These are phyloP conservation scores for Stachybotrys echinatus DNA, from an alignment of 2,329 filamentous ascomycete species.

Conservation along the genomic window DNA sequence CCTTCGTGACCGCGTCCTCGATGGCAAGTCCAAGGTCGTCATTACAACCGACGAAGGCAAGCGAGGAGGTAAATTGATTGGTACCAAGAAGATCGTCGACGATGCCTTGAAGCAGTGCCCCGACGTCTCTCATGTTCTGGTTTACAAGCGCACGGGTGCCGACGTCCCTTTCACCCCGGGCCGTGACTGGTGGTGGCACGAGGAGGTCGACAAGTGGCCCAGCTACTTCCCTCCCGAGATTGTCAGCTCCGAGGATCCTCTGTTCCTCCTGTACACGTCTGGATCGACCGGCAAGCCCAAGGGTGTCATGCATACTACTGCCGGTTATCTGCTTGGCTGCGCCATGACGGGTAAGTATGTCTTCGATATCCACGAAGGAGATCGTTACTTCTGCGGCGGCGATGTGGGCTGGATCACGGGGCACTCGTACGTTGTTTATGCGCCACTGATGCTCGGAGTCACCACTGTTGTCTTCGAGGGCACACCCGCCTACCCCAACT, in stretches of 20 bases:
- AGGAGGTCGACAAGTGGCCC: slow-evolving; percentile 96
- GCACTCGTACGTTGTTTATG: slow-evolving; percentile 97
- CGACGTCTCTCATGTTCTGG: slow-evolving; percentile 76
- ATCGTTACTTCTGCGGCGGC: slow-evolving; percentile 95
- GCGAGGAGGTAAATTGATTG: slow-evolving; percentile 94
- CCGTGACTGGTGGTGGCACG: slow-evolving; percentile 96
- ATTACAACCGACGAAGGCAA: slow-evolving; percentile 98
- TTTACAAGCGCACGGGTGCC: slow-evolving; percentile 91
- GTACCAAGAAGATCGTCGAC: slow-evolving; percentile 98
- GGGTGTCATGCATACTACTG: slow-evolving; percentile 97
- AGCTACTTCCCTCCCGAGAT: slow-evolving; percentile 83
- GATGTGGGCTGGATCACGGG: slow-evolving; percentile 99
- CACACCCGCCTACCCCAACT: slow-evolving; percentile 94
- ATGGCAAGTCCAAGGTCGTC: slow-evolving; percentile 85
- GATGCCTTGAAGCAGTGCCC: slow-evolving; percentile 96
- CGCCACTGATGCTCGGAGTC: slow-evolving; percentile 86
- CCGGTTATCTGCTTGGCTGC: slow-evolving; percentile 88
- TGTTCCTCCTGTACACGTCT: slow-evolving; percentile 97
- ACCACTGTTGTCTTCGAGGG: slow-evolving; percentile 97
- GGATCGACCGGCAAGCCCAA: slow-evolving; percentile 98
- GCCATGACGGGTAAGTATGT: slow-evolving; percentile 96
- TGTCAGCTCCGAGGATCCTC: slow-evolving; percentile 89
- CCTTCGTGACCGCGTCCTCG: slow-evolving; percentile 87
- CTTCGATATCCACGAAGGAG: slow-evolving; percentile 92
- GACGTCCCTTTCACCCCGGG: slow-evolving; percentile 87